Evolutionary conservation across 148 eudicot species (phyloP).

Genomic region (Rhododendron vialii): DNA sequence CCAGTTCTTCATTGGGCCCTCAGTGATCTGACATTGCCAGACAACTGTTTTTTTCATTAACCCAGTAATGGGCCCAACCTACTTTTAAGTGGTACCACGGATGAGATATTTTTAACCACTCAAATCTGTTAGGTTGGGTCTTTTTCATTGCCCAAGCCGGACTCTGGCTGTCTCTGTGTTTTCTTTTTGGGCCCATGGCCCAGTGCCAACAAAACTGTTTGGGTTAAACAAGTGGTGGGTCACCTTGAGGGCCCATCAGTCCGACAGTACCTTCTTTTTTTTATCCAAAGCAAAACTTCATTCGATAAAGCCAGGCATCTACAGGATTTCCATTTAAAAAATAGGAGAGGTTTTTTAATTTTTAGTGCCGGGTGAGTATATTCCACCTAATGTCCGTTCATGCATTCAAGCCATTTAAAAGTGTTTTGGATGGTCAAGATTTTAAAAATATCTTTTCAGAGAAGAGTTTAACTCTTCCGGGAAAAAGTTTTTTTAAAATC

Average conservation of each 20-base stretch:
- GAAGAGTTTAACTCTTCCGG: no score
- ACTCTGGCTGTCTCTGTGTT: conserved; percentile 17
- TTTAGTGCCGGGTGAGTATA: no score
- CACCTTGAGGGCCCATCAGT: background rate
- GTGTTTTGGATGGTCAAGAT: no score
- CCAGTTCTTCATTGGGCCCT: background rate
- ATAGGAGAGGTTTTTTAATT: no score
- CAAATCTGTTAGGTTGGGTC: conserved; percentile 30
- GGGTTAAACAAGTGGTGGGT: background rate
- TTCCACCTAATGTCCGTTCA: no score
- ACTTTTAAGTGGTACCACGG: background rate
- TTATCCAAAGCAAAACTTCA: no score
- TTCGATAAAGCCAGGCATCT: no score
- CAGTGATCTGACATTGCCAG: background rate
- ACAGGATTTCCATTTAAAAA: no score
- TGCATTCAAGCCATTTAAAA: no score
- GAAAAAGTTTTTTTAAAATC: no score
- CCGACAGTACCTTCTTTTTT: no score
- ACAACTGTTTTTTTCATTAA: background rate
- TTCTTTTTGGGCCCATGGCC: conserved; percentile 7
- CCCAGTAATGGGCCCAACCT: background rate
- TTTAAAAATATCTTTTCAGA: no score
- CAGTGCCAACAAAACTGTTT: background rate
- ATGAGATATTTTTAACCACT: background rate
- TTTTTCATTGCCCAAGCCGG: conserved; percentile 21